These are phyloP conservation scores for Aspergillus hancockii DNA, from an alignment of 495 filamentous ascomycete genomes.

Conservation along the genomic window DNA sequence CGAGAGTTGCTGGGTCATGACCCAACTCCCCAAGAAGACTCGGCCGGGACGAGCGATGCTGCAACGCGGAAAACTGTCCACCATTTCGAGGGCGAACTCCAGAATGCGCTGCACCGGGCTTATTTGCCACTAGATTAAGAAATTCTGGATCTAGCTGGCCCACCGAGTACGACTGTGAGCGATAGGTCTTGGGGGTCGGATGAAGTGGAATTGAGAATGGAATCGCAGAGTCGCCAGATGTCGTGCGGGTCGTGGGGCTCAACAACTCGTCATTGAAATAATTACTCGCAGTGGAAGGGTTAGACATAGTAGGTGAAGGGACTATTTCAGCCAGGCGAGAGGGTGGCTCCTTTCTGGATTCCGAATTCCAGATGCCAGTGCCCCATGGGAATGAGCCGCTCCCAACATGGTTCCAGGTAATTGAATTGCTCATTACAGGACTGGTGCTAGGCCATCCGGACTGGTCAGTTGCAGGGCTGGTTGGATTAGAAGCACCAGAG, in stretches of 20 bases:
- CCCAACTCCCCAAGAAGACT: constrained; percentile 82
- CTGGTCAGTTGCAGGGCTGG: constrained; percentile 69
- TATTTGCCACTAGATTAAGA: constrained; percentile 42
- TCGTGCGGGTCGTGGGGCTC: constrained; percentile 56
- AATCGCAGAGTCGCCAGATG: constrained; percentile 61
- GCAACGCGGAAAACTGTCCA: constrained; percentile 64
- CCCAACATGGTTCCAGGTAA: constrained; percentile 60
- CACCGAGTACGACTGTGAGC: constrained; percentile 96
- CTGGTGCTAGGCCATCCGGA: constrained; percentile 62
- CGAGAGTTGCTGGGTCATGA: constrained; percentile 67
- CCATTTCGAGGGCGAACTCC: constrained; percentile 50
- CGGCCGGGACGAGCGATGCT: constrained; percentile 81
- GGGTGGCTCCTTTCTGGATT: constrained; percentile 73
- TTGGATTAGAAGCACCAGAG: constrained; percentile 73
- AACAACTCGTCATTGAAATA: constrained; percentile 50
- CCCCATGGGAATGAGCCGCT: constrained; percentile 69
- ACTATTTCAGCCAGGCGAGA: constrained; percentile 72
- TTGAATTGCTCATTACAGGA: constrained; percentile 48
- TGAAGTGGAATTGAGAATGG: constrained; percentile 90
- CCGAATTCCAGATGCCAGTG: constrained; percentile 74
- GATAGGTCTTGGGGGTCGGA: constrained; percentile 87
- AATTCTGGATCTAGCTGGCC: constrained; percentile 82
- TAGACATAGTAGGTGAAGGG: constrained; percentile 71
- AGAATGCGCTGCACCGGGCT: constrained; percentile 42
- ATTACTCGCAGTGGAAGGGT: constrained; percentile 48